phyloP scores from a whole-genome alignment of 176 grass and related monocot genomes.

The Puccinellia tenuiflora region DNA sequence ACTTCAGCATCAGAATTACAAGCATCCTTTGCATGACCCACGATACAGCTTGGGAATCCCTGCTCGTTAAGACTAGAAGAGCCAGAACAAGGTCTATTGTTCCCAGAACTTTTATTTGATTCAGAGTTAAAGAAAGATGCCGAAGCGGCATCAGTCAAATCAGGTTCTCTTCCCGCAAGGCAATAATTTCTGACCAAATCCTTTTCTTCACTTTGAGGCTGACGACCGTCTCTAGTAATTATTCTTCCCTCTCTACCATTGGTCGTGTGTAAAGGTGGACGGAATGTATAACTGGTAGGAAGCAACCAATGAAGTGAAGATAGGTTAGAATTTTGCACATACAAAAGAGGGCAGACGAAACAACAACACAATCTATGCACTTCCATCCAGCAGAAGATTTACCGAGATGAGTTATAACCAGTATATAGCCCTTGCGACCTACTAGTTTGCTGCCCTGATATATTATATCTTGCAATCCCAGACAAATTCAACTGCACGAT shows the following conservation, averaged over 20 bases:
- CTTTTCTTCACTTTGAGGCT: constrained; percentile 28
- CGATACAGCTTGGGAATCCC: constrained; percentile 6
- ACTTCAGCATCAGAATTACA: constrained; percentile 17
- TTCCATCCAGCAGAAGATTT: constrained; percentile 14
- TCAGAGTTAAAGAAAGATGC: constrained; percentile 9
- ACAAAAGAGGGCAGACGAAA: not conserved
- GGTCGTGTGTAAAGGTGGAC: not conserved
- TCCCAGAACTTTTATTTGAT: constrained; percentile 13
- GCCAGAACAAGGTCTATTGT: not conserved
- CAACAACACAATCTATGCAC: constrained; percentile 7
- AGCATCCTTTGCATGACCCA: constrained; percentile 16
- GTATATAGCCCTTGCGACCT: constrained; percentile 38
- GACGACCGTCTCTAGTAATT: not conserved
- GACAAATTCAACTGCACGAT: constrained; percentile 68
- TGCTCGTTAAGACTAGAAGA: constrained; percentile 21
- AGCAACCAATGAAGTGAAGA: constrained; percentile 21
- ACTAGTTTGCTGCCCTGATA: constrained; percentile 81
- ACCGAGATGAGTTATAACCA: constrained; percentile 48
- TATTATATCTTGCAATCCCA: constrained; percentile 43
- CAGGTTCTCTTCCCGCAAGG: constrained; percentile 2
- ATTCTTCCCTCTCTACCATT: constrained; percentile 21
- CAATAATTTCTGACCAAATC: constrained; percentile 8
- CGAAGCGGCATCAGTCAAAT: constrained; percentile 19
- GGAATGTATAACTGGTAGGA: constrained; percentile 25
- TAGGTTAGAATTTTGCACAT: constrained; percentile 12